A percentile compares a stretch with the other conserved stretches of the same genome.
These are phyloP conservation scores for Trichoderma sp. DNA, from an alignment of 2,329 filamentous ascomycete genomes.

Conservation along the genomic window DNA sequence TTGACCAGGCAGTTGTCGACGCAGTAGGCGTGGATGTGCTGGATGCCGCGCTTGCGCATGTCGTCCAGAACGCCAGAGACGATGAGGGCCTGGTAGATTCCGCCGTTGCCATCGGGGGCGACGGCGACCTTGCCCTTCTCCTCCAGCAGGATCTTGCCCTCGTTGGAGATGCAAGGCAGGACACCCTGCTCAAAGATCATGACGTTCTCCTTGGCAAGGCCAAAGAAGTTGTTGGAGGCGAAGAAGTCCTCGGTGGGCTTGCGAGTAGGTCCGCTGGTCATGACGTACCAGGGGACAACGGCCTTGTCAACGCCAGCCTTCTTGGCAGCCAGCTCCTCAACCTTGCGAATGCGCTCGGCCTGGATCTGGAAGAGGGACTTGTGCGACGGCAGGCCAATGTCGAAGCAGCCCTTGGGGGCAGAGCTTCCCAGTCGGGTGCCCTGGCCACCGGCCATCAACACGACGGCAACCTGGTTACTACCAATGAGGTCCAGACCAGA, in stretches of 20 bases:
- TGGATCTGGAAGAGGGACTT: slow-evolving; percentile 98
- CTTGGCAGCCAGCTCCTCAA: slow-evolving; percentile 76
- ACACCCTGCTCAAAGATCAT: slow-evolving; percentile 96
- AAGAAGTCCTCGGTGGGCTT: slow-evolving; percentile 93
- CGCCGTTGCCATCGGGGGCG: slow-evolving; percentile 94
- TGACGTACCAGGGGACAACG: slow-evolving; percentile 95
- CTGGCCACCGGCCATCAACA: slow-evolving; percentile 96
- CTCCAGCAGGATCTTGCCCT: slow-evolving; percentile 95
- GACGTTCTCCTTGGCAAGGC: slow-evolving; percentile 79
- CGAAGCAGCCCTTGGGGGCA: slow-evolving; percentile 94
- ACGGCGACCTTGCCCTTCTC: slow-evolving; percentile 87
- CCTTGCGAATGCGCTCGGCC: slow-evolving; percentile 84
- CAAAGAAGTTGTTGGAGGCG: slow-evolving; percentile 84
- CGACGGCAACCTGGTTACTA: slow-evolving; percentile 75
- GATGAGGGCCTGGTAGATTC: slow-evolving; percentile 89
- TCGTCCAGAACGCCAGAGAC: slow-evolving; percentile 77
- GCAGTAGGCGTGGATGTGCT: slow-evolving; percentile 97
- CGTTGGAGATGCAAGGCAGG: slow-evolving; percentile 92
- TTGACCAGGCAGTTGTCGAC: slow-evolving; percentile 99
- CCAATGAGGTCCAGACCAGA: slow-evolving; percentile 76
- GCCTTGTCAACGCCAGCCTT: slow-evolving; percentile 55
- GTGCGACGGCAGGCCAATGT: slow-evolving; percentile 87
- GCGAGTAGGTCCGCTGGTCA: slow-evolving; percentile 95
- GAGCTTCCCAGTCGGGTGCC: slow-evolving; percentile 92
- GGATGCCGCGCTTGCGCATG: slow-evolving; percentile 82